A percentile compares a stretch with the other conserved stretches of the same genome.
phyloP scores from a whole-genome alignment of 1,284 basidiomycete species.

The Cryptococcus sp. region DNA sequence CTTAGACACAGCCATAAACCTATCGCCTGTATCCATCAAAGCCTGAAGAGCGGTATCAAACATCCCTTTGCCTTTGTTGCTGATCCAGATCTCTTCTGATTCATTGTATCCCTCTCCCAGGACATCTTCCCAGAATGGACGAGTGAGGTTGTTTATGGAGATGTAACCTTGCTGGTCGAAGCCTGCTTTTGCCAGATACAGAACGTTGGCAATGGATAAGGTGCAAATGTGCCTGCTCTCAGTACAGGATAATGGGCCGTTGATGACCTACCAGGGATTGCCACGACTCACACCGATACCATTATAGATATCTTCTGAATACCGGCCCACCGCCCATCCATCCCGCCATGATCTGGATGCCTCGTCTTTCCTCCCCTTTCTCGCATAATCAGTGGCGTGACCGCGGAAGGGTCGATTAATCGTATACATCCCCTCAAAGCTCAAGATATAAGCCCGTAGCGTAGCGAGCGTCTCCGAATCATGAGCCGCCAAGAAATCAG shows the following conservation, averaged over 20 bases:
- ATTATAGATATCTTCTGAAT: conserved; percentile 51
- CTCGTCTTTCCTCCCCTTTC: too few species aligned
- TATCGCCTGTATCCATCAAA: conserved; percentile 37
- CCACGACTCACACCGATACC: conserved; percentile 42
- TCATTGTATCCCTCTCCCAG: conserved; percentile 3
- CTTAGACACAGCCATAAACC: conserved; percentile 35
- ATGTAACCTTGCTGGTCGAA: conserved; percentile 22
- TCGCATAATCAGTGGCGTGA: too few species aligned
- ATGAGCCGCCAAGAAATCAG: conserved; percentile 12
- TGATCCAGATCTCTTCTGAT: neutral
- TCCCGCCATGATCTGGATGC: conserved; percentile 12
- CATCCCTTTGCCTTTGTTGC: conserved; percentile 3
- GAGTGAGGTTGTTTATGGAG: conserved; percentile 19
- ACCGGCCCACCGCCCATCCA: conserved; percentile 49
- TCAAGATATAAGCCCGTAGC: conserved; percentile 37
- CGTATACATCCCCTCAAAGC: conserved; percentile 45
- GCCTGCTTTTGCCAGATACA: conserved; percentile 34
- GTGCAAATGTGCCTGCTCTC: conserved; percentile 45
- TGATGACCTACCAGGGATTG: conserved; percentile 47
- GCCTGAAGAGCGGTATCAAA: conserved; percentile 22
- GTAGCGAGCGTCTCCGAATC: conserved; percentile 37
- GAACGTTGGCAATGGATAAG: conserved; percentile 45
- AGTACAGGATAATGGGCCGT: neutral
- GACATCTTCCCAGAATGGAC: conserved; percentile 43
- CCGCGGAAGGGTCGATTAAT: too few species aligned